Evolutionary conservation across 768 basidiomycete species (phyloP), one percentile per base, ranked within the genome.

Genomic region (Coprinellus micaceus): DNA sequence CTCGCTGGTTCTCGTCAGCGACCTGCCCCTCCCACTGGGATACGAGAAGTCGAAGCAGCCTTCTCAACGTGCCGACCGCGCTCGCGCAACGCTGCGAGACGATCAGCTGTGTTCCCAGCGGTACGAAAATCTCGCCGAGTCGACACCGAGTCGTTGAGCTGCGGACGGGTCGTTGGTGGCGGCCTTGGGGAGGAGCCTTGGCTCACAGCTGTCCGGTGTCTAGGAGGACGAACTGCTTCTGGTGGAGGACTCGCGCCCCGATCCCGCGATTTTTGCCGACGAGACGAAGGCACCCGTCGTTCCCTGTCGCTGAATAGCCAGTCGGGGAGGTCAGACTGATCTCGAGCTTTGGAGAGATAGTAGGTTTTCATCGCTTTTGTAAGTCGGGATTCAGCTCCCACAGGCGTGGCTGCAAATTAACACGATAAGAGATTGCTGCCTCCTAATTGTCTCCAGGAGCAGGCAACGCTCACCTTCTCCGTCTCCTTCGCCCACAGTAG

Each of bases 331-430:
- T 87, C 85, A 26, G 76, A 62, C 10, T 78, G 80, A 36, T 76
- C 71, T 24, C 75, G 75, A 21, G 84, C 85, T 65, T 84, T 83
- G 25, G 77, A 77, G 47, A 85, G 75, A 61, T 88, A 81, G 64
- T 87, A 88, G 0, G 82, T 79, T 64, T 85, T 86, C 82, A 88
- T 81, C 4, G 81, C 82, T n/a, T 77, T 77, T 3, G 77, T 79
- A 30, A 88, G 74, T 33, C 81, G 81, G 4, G 82, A 82, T 59
- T 87, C 86, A 44, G 77, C 71, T 25, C 83, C 84, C 10, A 76
- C 73, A 3, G 78, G 80, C 26, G 79, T 79, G 49, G 73, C 81
- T 81, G 64, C 17, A n/a, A n/a, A n/a, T n/a, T n/a, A n/a, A n/a
- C 49, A 26, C 47, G 25, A 29, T 33, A 33, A 6, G 33, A 33